phyloP scores from a whole-genome alignment of 306 rosid species.

The Dalbergia oliveri region DNA sequence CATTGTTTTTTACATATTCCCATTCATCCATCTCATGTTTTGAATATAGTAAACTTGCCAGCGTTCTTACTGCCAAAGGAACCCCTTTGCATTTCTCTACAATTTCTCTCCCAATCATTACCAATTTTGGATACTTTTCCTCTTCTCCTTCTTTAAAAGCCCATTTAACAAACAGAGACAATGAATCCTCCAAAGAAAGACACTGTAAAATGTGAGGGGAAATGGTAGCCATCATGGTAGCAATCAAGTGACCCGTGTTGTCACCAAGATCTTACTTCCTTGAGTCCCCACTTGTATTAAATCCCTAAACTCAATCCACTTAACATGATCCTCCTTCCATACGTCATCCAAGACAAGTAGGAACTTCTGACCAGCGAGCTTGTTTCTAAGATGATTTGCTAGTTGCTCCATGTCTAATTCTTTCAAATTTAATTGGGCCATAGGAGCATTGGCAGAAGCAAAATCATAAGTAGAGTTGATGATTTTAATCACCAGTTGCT shows the following conservation, averaged over 20 bases:
- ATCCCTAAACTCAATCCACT: slow-evolving; percentile 24
- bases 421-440: too few species aligned
- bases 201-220: background rate
- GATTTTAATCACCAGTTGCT: slow-evolving; percentile 26
- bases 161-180: slow-evolving; percentile 24
- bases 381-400: background rate
- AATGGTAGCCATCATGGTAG: slow-evolving; percentile 15
- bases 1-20: background rate
- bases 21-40: background rate
- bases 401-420: slow-evolving; percentile 15
- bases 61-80: slow-evolving; percentile 12
- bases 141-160: slow-evolving; percentile 32
- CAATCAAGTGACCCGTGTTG: slow-evolving; percentile 19
- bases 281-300: background rate
- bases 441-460: background rate
- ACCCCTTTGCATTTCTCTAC: slow-evolving; percentile 17
- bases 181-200: background rate
- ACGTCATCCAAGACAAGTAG: slow-evolving; percentile 17
- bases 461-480: background rate
- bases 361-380: slow-evolving; percentile 23
- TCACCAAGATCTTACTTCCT: slow-evolving; percentile 23
- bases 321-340: slow-evolving; percentile 34
- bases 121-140: background rate
- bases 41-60: slow-evolving; percentile 21
- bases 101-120: slow-evolving; percentile 17